Evolutionary conservation across 306 rosid species (phyloP).

Genomic region (Neltuma alba): DNA sequence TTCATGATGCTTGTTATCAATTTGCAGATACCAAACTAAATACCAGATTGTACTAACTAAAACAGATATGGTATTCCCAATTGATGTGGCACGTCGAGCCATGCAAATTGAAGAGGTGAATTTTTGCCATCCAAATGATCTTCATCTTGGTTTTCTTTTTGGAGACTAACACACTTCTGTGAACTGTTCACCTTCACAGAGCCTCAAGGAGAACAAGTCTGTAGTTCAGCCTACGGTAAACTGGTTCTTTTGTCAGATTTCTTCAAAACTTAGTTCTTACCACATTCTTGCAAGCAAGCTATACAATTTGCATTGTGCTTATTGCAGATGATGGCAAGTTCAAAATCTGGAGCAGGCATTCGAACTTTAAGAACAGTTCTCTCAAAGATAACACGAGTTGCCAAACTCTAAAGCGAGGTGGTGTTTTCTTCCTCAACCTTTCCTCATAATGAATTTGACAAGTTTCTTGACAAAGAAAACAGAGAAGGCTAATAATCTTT

Average conservation of each 20-base stretch:
- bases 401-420: slow-evolving; percentile 51
- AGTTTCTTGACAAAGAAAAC: not conserved
- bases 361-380: slow-evolving; percentile 84
- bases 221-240: slow-evolving; percentile 84
- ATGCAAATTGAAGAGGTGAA: slow-evolving; percentile 93
- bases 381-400: slow-evolving; percentile 69
- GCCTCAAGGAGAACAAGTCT: slow-evolving; percentile 70
- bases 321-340: slow-evolving; percentile 92
- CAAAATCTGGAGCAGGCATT: slow-evolving; percentile 93
- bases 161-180: slow-evolving; percentile 40
- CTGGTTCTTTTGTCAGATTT: slow-evolving; percentile 32
- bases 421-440: slow-evolving; percentile 5
- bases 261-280: not conserved
- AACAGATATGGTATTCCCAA: slow-evolving; percentile 82
- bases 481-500: not conserved
- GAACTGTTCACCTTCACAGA: slow-evolving; percentile 47
- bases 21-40: slow-evolving; percentile 80
- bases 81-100: slow-evolving; percentile 91
- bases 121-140: not conserved
- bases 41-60: slow-evolving; percentile 88
- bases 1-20: slow-evolving; percentile 30
- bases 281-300: slow-evolving; percentile 12
- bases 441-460: slow-evolving; percentile 6
- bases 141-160: not conserved
- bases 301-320: slow-evolving; percentile 5